Evolutionary conservation across 2,329 filamentous ascomycete genomes (phyloP), one percentile per base, ranked within the genome.

Genomic region (Paraconiothyrium brasiliense): DNA sequence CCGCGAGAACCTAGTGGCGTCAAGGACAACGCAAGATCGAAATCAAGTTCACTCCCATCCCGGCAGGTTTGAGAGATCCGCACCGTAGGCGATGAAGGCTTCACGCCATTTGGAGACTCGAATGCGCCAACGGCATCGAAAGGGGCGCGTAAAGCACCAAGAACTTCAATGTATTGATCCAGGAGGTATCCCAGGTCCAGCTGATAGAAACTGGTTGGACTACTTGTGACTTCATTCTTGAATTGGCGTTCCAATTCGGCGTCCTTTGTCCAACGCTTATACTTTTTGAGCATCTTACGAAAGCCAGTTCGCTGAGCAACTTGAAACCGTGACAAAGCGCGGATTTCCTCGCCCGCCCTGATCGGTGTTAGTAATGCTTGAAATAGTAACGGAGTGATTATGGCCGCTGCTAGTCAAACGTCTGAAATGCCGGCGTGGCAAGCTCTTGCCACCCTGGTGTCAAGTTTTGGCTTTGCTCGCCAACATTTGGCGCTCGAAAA

Each of bases 231-330:
- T 67, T 89, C 86, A 34, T 89, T 84, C 63, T 86, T 87, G 78
- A 95, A 91, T 27, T 89, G 86, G 49, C 82, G 81, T 62, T 86
- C 86, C 24, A 95, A 81, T 0, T 85, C 84, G 6, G 83, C 83
- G 24, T 92, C 93, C 44, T 89, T 88, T 3, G 92, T 94, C 92
- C 92, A 95, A 85, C 93, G 94, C 85, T 90, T 83, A 79, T 95
- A 94, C 75, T 96, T 96, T 76, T 94, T 95, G 37, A 94, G 81
- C 41, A 96, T 89, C 79, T 96, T 96, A 58, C 87, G 86, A 70
- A 96, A 94, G 4, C 90, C 92, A 4, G 90, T 86, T 10, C 89
- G 84, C 74, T 96, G 92, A 2, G 90, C 90, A 61, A 86, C 84
- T 65, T 90, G 86, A 70, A 94, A 96, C 46, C 92, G 87, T 39